These are phyloP conservation scores for Pseudogymnoascus sp. DNA, from an alignment of 2,329 filamentous ascomycete genomes.

Conservation along the genomic window DNA sequence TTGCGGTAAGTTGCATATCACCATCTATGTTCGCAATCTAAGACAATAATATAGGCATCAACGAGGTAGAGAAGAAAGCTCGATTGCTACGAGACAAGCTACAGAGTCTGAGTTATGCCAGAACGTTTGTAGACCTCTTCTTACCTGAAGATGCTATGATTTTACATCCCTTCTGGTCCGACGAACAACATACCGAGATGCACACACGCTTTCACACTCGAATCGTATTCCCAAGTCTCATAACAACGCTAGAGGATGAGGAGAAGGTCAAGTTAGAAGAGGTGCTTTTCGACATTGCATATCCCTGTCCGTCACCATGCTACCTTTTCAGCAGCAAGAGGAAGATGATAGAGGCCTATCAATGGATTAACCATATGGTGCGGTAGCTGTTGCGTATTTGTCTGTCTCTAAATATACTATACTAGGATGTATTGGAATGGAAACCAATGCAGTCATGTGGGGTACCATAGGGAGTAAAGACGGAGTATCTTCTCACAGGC, in stretches of 20 bases:
- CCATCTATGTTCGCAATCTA: conserved; percentile 6
- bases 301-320: conserved; percentile 9
- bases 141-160: background rate
- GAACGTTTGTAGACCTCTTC: conserved; percentile 3
- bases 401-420: background rate
- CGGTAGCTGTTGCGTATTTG: background rate
- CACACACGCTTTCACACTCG: conserved; percentile 8
- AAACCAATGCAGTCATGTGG: background rate
- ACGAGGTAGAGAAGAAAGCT: conserved; percentile 13
- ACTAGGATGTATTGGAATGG: background rate
- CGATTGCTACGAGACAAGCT: conserved; percentile 9
- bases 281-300: conserved; percentile 15
- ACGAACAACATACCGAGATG: conserved; percentile 12
- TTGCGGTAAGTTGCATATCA: conserved; percentile 15
- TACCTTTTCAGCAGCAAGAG: background rate
- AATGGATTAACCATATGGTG: background rate
- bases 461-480: background rate
- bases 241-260: conserved; percentile 9
- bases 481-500: background rate
- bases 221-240: conserved; percentile 10
- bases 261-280: conserved; percentile 10
- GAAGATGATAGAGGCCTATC: background rate
- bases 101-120: background rate
- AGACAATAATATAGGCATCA: conserved; percentile 13
- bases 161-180: conserved; percentile 11